Conservation (phyloP, 2,329 filamentous ascomycete species). For the Microdochium paspali region DNA sequence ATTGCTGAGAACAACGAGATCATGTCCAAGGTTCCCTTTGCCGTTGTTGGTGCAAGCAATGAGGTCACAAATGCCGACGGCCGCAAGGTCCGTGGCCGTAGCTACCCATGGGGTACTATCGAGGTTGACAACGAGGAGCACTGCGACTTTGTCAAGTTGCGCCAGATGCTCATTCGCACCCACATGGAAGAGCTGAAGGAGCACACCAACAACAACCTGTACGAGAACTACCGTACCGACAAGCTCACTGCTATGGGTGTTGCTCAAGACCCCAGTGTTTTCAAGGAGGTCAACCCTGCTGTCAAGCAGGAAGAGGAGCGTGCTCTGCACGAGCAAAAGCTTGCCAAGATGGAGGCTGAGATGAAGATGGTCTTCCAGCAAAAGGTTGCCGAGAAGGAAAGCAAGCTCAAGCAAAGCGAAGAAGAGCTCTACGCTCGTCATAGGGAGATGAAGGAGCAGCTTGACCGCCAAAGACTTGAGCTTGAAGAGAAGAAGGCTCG, state of each 20-base stretch:
- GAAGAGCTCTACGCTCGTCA: conserved; percentile 97
- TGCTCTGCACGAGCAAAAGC: conserved; percentile 96
- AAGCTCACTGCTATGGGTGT: conserved; percentile 99
- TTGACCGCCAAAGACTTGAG: conserved; percentile 88
- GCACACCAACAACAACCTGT: conserved; percentile 97
- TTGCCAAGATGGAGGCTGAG: conserved; percentile 99
- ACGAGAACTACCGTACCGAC: conserved; percentile 99
- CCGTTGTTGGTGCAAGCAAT: conserved; percentile 91
- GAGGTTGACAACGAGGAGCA: conserved; percentile 99
- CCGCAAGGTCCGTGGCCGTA: conserved; percentile 88
- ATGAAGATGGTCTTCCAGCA: conserved; percentile 99
- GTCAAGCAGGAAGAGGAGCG: conserved; percentile 99
- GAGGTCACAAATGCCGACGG: conserved; percentile 89
- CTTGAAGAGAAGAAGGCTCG: conserved; percentile 97
- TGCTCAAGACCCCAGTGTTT: conserved; percentile 95
- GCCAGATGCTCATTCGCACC: conserved; percentile 98
- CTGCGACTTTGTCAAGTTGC: conserved; percentile 99
- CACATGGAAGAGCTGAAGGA: conserved; percentile 99
- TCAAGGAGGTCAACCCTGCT: conserved; percentile 99
- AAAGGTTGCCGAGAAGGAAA: conserved; percentile 99
- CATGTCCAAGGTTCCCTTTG: conserved; percentile 99
- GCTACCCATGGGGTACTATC: conserved; percentile 97
- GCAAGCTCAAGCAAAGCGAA: conserved; percentile 98
- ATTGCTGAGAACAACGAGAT: conserved; percentile 99
- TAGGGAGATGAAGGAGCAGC: conserved; percentile 99